These are phyloP conservation scores for Pholiota microspora DNA, from an alignment of 768 basidiomycete species.

Conservation along the genomic window DNA sequence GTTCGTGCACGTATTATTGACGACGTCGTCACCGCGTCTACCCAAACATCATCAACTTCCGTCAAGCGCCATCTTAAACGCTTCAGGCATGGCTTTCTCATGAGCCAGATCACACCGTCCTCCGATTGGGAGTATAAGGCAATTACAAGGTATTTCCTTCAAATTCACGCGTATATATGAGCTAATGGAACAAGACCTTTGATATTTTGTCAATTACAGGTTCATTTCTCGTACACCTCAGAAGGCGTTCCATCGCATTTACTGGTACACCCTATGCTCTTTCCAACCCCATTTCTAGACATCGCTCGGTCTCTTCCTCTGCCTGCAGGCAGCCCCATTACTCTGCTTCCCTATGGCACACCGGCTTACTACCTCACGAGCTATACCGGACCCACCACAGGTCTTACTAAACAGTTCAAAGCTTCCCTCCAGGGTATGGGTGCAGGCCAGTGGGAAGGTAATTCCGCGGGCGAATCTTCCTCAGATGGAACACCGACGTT, in stretches of 20 bases:
- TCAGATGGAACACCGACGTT: constrained; percentile 29
- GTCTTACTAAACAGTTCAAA: constrained; percentile 60
- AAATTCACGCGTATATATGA: background rate
- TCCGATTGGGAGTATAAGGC: constrained; percentile 64
- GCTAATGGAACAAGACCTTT: constrained; percentile 45
- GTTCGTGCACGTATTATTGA: constrained; percentile 54
- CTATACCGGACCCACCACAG: constrained; percentile 68
- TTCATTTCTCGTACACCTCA: constrained; percentile 38
- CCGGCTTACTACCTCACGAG: constrained; percentile 72
- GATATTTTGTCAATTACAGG: constrained; percentile 57
- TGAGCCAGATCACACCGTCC: constrained; percentile 39
- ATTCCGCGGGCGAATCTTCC: constrained; percentile 3
- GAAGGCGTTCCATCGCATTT: constrained; percentile 36
- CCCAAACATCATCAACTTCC: constrained; percentile 19
- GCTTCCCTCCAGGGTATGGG: constrained; percentile 64
- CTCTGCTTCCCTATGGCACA: constrained; percentile 65
- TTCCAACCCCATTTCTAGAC: constrained; percentile 56
- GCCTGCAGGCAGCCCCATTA: constrained; percentile 63
- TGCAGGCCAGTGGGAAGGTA: constrained; percentile 47
- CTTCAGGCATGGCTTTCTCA: constrained; percentile 62
- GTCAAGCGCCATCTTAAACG: constrained; percentile 38
- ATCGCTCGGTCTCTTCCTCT: constrained; percentile 43
- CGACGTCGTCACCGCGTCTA: constrained; percentile 44
- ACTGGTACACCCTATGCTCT: constrained; percentile 64
- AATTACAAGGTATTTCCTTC: constrained; percentile 38